phyloP scores from a whole-genome alignment of 2,329 filamentous ascomycete genomes.

The Mycosphaerella sp. region DNA sequence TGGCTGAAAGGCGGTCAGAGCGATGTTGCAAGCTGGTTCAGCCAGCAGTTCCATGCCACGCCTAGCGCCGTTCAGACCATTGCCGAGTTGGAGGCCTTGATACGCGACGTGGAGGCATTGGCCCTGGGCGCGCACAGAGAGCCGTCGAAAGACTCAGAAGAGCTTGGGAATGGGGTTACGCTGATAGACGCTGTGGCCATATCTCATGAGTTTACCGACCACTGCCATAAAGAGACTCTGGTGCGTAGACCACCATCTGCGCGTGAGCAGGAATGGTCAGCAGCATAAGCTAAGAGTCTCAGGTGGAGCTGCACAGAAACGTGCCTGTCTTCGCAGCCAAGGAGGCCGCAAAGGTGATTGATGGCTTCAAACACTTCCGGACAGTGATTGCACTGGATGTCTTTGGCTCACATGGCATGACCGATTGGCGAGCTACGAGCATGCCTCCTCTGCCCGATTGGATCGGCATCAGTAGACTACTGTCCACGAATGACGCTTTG shows the following conservation, averaged over 20 bases:
- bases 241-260: slow-evolving; percentile 1
- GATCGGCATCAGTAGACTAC: slow-evolving; percentile 56
- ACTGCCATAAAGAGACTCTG: slow-evolving; percentile 59
- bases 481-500: slow-evolving; percentile 49
- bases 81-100: slow-evolving; percentile 49
- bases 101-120: slow-evolving; percentile 46
- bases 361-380: slow-evolving; percentile 55
- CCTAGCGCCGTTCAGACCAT: slow-evolving; percentile 51
- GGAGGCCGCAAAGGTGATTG: slow-evolving; percentile 52
- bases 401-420: slow-evolving; percentile 35
- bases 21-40: slow-evolving; percentile 60
- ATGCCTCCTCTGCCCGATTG: slow-evolving; percentile 50
- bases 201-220: slow-evolving; percentile 63
- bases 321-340: slow-evolving; percentile 56
- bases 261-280: no score
- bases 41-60: slow-evolving; percentile 57
- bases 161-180: slow-evolving; percentile 22
- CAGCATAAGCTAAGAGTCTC: slow-evolving; percentile 41
- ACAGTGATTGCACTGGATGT: slow-evolving; percentile 47
- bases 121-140: slow-evolving; percentile 26
- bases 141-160: slow-evolving; percentile 5
- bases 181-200: slow-evolving; percentile 55
- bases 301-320: slow-evolving; percentile 48
- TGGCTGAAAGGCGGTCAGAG: slow-evolving; percentile 59
- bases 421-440: slow-evolving; percentile 44